A percentile compares a stretch with the other conserved stretches of the same genome.
Evolutionary conservation across 768 basidiomycete genomes (phyloP).

Genomic region (Daedaleopsis sinensis): DNA sequence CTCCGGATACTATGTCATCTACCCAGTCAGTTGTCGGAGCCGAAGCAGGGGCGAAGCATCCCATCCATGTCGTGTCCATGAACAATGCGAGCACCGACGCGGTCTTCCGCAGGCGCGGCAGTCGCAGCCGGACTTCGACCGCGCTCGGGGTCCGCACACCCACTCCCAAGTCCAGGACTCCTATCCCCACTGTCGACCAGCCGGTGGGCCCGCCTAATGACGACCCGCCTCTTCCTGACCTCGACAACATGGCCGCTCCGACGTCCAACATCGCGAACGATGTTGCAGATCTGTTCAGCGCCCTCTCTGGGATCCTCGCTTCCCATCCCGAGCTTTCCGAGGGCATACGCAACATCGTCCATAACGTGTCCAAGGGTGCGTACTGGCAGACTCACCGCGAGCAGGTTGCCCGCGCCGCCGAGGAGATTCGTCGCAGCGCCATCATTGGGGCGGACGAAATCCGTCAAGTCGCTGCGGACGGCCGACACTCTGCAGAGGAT

Average conservation of each 20-base stretch:
- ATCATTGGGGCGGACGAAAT: conserved; percentile 35
- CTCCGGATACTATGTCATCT: conserved; percentile 40
- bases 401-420: conserved; percentile 58
- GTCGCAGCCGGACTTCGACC: conserved; percentile 15
- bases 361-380: conserved; percentile 61
- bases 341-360: conserved; percentile 62
- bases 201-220: conserved; percentile 8
- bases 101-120: conserved; percentile 15
- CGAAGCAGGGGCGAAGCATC: conserved; percentile 54
- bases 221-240: conserved; percentile 53
- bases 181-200: conserved; percentile 2
- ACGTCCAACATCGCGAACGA: conserved; percentile 47
- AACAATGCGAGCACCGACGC: conserved; percentile 16
- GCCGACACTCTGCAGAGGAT: conserved; percentile 56
- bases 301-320: conserved; percentile 55
- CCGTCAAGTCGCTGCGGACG: conserved; percentile 44
- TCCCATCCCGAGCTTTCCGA: conserved; percentile 76
- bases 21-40: conserved; percentile 42
- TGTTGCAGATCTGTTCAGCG: conserved; percentile 60
- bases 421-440: conserved; percentile 52
- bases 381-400: conserved; percentile 73
- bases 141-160: conserved; percentile 7
- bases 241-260: conserved; percentile 37
- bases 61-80: conserved; percentile 60
- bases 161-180: conserved; percentile 11